Base-by-base conservation (phyloP, 768 basidiomycete genomes). In the Trichaptum fuscoviolaceum region DNA sequence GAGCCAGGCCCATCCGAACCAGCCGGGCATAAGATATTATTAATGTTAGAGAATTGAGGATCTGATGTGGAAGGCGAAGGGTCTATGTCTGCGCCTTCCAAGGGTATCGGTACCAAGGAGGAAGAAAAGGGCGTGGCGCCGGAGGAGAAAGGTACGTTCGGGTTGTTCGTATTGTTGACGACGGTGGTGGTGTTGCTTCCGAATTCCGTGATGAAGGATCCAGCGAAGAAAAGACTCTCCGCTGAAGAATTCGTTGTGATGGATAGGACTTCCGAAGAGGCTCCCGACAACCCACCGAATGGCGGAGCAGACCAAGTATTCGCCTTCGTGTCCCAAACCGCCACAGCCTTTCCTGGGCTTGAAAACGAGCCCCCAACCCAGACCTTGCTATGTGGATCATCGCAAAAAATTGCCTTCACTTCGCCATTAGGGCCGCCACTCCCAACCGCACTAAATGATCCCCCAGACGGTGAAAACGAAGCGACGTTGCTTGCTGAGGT, bases 61-160 rank as follows among this genome's bases (percentile, higher is more conserved):
- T 88, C 78, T 4, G 81, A 75, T 4, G 92, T 84, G 0, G 89
- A 87, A 20, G 91, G 89, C 1, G 84, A 85, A 35, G 84, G 70
- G 70, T 86, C 77, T 20, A 84, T 73, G 60, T 81, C 73, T n/a
- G 88, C 86, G 23, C 82, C 82, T 68, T 82, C 75, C 20, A 95
- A 77, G 35, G 91, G 87, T 35, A 95, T 79, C 20, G 92, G 91
- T 42, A 95, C 93, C 62, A 97, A 87, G 10, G 94, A 96, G 1
- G 92, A 92, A 4, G 95, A 91, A 74, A 92, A 94, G 0, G 92
- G 91, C 0, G 92, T 89, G 17, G 93, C 92, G 27, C 91, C 88
- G 1, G 86, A 74, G 24, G 94, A 95, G 71, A 86, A 88, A 15
- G 93, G 93, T 3, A 95, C 88, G 67, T 91, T 95, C 12, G 93